Base-by-base conservation (phyloP, 2,329 filamentous ascomycete species). In the Aureobasidium musti region DNA sequence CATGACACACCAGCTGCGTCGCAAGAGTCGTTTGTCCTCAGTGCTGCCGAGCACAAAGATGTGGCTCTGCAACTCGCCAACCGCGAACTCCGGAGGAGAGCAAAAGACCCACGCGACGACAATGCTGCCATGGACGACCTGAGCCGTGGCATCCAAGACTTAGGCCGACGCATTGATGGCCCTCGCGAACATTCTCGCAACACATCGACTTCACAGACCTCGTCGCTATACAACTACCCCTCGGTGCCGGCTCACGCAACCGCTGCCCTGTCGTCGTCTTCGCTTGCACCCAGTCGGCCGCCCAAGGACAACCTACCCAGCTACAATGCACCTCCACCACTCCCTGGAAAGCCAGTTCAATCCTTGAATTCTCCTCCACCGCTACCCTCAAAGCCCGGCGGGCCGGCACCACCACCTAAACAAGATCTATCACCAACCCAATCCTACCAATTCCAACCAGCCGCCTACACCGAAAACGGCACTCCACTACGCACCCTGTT, bases 401-500 rank as follows among this genome's bases (percentile, higher is more conserved):
- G 17, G 43, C 70, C 67, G 71, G 75, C 63, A 71, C 70, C 69
- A 72, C 75, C 69, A 70, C 74, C 26, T 13, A 74, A 73, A 8
- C 65, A 67, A 21, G 77, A 79, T 69, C 80, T 83, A 69, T 83
- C 87, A 57, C 28, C 68, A 28, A 70, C 69, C 26, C 71, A 77
- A 77, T 88, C 87, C 56, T 90, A 91, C 72, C 92, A 91, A 17
- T 96, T 96, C 81, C 87, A 87, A 69, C 91, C 94, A 1, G 89
- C 91, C 1, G 92, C 92, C 1, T 95, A 92, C 74, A 88, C 97
- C 19, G 95, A 99, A 77, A 93, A 92, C 71, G 95, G 94, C 21
- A 87, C 88, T 6, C 91, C 93, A 0, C 85, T 99, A 7, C 89
- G 95, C 39, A 91, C 93, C 0, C 83, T 99, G 39, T 97, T 98